Conservation (phyloP, 2,329 filamentous ascomycete species). For the Colletotrichum euphorbiae region DNA sequence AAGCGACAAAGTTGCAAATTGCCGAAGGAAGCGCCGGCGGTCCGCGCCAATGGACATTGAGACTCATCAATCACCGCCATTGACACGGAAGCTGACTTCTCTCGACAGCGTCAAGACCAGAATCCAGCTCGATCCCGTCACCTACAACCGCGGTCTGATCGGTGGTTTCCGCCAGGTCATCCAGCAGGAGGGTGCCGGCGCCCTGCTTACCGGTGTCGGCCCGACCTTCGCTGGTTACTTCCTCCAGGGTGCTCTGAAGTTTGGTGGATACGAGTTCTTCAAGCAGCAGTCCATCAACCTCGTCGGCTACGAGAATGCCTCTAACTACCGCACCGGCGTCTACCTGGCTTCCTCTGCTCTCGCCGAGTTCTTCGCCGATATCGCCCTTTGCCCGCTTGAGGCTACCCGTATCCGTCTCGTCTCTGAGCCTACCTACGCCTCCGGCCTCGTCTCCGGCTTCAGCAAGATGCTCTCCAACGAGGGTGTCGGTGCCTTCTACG, state of each 20-base stretch:
- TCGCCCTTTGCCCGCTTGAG: slow-evolving; percentile 91
- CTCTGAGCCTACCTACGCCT: slow-evolving; percentile 86
- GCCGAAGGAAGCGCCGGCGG: background rate
- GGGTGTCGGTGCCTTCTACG: slow-evolving; percentile 89
- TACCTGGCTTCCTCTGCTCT: slow-evolving; percentile 78
- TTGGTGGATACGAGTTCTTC: slow-evolving; percentile 96
- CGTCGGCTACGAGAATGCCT: slow-evolving; percentile 81
- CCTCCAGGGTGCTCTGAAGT: slow-evolving; percentile 93
- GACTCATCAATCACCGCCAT: too few species aligned
- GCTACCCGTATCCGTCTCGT: slow-evolving; percentile 94
- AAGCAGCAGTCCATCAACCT: slow-evolving; percentile 89
- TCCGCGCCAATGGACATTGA: background rate
- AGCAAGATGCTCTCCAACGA: slow-evolving; percentile 85
- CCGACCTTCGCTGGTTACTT: slow-evolving; percentile 92
- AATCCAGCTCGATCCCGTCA: slow-evolving; percentile 90
- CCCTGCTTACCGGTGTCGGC: slow-evolving; percentile 86
- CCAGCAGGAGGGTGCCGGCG: slow-evolving; percentile 84
- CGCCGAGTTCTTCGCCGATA: slow-evolving; percentile 78
- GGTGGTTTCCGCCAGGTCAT: slow-evolving; percentile 90
- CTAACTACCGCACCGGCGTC: slow-evolving; percentile 83
- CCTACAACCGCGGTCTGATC: slow-evolving; percentile 89
- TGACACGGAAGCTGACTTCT: slow-evolving; percentile 10
- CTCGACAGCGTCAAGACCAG: slow-evolving; percentile 86
- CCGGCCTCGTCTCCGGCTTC: slow-evolving; percentile 82
- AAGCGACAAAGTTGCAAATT: background rate